Base-by-base conservation (phyloP, 192 early-diverging fungal species). In the Podochytrium sp. region DNA sequence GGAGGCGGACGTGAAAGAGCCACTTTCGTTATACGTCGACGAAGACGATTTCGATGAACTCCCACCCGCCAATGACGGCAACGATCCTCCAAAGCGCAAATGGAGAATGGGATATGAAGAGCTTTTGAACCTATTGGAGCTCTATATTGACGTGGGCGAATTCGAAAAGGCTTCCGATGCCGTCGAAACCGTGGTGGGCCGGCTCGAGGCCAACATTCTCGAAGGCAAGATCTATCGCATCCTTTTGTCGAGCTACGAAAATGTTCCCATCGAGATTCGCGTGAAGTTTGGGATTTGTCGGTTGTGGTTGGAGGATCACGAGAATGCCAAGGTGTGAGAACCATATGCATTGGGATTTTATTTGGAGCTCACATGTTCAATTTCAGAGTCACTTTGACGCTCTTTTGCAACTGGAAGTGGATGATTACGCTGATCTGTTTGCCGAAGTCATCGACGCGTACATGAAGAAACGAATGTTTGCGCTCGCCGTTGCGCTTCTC, bases 251-350 rank as follows among this genome's bases (percentile, higher is more conserved):
- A 55, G 7, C 30, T 70, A 72, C 47, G 74, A 72, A 53, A 60
- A 70, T 6, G 78, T 97, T 34, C 96, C 96, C 0, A 75, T 96
- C 0, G 95, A 98, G 79, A 81, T 99, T 56, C 89, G 94, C 25
- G 88, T 92, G 57, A 93, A 93, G 75, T 85, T 95, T 32, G 97
- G 94, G 1, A 89, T 93, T 27, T 91, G 90, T 69, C 85, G 95
- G 34, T 50, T 97, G 37, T 80, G 85, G 75, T 60, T 95, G 35
- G 92, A 86, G 39, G 83, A 93, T 47, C 70, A 77, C 10, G 88
- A 91, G n/a, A 71, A 83, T 14, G 95, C 93, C 20, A 80, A 88
- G 75, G 90, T 90, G 78, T 38, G 63, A 14, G 20, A 7, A 47
- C 7, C n/a, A n/a, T n/a, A n/a, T n/a, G n/a, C n/a, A n/a, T n/a